phyloP scores from a whole-genome alignment of 2,329 filamentous ascomycete genomes.

The Penicillium sclerotigenum region DNA sequence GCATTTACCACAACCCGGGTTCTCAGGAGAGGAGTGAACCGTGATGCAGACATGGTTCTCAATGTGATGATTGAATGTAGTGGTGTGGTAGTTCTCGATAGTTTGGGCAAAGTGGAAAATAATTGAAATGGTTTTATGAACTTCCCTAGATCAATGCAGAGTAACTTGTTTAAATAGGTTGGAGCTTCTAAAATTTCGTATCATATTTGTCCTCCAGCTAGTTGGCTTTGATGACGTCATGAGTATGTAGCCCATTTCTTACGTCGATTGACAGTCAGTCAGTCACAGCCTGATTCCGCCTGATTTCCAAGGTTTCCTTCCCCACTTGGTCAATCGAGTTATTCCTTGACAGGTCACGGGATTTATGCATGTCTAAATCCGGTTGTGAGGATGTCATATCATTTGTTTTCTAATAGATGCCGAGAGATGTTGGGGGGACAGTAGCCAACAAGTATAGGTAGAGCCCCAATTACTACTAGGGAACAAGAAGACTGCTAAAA shows the following conservation, averaged over 20 bases:
- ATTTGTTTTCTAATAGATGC: not conserved
- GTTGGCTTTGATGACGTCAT: slow-evolving; percentile 21
- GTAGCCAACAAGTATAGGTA: not conserved
- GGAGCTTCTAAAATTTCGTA: slow-evolving; percentile 7
- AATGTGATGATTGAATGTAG: not conserved
- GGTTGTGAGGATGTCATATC: not conserved
- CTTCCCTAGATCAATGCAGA: not conserved
- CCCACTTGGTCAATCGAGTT: not conserved
- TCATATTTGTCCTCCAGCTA: slow-evolving; percentile 11
- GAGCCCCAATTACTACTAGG: not conserved
- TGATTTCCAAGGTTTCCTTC: not conserved
- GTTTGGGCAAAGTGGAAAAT: not conserved
- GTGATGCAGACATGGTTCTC: slow-evolving; percentile 28
- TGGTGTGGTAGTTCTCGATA: not conserved
- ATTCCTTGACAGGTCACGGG: not conserved
- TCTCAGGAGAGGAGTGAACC: slow-evolving; percentile 29
- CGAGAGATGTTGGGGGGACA: not conserved
- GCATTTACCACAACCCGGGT: slow-evolving; percentile 17
- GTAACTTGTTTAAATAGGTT: not conserved
- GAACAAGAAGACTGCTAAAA: not conserved
- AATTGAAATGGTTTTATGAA: not conserved
- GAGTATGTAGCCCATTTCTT: slow-evolving; percentile 18
- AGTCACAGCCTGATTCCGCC: not conserved
- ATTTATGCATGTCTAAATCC: not conserved
- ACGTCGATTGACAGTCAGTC: slow-evolving; percentile 28